Conservation (phyloP, 345 rosid species). For the Gossypium rotundifolium region DNA sequence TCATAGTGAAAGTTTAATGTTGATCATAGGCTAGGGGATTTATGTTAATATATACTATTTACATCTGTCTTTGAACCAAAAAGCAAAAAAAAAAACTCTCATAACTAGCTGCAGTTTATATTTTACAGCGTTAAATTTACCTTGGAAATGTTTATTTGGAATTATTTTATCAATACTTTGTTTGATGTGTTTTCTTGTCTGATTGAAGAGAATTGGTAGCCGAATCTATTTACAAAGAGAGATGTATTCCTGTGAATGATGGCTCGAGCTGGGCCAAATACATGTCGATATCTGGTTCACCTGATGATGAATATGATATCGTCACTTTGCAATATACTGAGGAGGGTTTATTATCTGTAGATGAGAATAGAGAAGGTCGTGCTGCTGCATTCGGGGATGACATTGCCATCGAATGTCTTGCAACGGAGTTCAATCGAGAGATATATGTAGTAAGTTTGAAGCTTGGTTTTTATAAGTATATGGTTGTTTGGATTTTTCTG, state of each 20-base stretch:
- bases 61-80: neutral
- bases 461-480: neutral
- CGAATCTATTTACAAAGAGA: constrained; percentile 90
- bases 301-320: constrained; percentile 85
- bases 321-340: constrained; percentile 87
- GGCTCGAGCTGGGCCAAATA: constrained; percentile 90
- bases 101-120: neutral
- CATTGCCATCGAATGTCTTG: constrained; percentile 91
- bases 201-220: constrained; percentile 79
- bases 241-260: constrained; percentile 78
- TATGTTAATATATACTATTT: neutral
- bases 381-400: constrained; percentile 99
- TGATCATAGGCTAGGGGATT: neutral
- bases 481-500: neutral
- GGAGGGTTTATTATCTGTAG: constrained; percentile 86
- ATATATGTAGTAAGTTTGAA: constrained; percentile 68
- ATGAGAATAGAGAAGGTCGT: constrained; percentile 77
- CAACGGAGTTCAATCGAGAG: constrained; percentile 92
- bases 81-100: neutral
- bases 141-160: neutral
- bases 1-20: neutral
- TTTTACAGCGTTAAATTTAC: neutral
- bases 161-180: neutral
- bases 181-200: constrained; percentile 16
- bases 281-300: constrained; percentile 88